phyloP scores from a whole-genome alignment of 2,329 filamentous ascomycete species.

The Aspergillus felis region DNA sequence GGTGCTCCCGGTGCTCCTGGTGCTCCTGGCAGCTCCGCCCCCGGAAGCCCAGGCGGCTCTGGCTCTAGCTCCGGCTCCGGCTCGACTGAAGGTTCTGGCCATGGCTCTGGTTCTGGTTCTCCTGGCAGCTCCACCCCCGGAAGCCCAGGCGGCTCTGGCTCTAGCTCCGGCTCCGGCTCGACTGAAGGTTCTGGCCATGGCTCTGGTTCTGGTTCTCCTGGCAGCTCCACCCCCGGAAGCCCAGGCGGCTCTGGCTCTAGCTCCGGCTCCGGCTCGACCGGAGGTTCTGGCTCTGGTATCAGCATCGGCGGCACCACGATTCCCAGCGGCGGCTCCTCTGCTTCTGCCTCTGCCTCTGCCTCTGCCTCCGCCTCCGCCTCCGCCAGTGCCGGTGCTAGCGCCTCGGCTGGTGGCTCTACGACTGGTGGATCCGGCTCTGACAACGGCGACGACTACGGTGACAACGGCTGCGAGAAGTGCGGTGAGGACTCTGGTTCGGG shows the following conservation, averaged over 20 bases:
- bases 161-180: background rate
- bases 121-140: too few species aligned
- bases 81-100: background rate
- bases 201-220: background rate
- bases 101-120: background rate
- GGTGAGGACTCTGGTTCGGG: too few species aligned
- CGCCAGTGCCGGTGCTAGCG: background rate
- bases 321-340: background rate
- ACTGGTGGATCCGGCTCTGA: background rate
- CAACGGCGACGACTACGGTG: too few species aligned
- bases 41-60: too few species aligned
- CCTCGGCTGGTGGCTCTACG: background rate
- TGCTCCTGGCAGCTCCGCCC: too few species aligned
- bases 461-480: too few species aligned
- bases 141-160: too few species aligned
- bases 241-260: background rate
- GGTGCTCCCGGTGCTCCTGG: too few species aligned
- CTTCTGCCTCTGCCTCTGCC: background rate
- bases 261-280: background rate
- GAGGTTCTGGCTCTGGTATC: background rate
- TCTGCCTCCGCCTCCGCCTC: background rate
- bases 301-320: background rate
- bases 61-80: background rate
- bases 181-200: background rate
- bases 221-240: background rate